Conservation (phyloP, 768 basidiomycete species). For the Pilatotrama ljubarskyi region DNA sequence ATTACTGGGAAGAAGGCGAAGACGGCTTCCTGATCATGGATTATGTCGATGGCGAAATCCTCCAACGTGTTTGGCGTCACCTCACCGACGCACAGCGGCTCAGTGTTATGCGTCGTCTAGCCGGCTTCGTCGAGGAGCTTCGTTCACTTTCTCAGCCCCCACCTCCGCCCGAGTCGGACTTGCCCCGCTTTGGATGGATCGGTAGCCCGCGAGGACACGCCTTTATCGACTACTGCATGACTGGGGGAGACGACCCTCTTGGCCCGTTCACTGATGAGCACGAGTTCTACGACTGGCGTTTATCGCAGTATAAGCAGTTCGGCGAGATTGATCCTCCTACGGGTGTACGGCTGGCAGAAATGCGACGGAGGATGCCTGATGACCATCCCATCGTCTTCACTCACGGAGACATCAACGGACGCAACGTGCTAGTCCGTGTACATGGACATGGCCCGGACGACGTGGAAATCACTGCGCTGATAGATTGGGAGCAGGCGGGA, state of each 20-base stretch:
- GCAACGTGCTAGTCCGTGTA: constrained; percentile 13
- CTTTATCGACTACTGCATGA: background rate
- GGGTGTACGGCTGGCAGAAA: background rate
- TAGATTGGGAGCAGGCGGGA: constrained; percentile 18
- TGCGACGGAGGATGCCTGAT: background rate
- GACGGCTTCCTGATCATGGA: constrained; percentile 8
- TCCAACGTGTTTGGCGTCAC: constrained; percentile 5
- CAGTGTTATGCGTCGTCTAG: background rate
- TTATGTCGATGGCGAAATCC: background rate
- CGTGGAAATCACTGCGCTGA: constrained; percentile 4
- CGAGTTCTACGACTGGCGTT: constrained; percentile 8
- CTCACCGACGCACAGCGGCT: background rate
- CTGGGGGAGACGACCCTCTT: background rate
- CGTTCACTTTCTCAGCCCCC: background rate
- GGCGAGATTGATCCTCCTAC: background rate
- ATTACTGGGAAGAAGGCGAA: background rate
- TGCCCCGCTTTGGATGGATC: background rate
- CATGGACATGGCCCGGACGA: constrained; percentile 4
- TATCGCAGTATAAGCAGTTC: background rate
- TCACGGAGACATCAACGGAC: constrained; percentile 10
- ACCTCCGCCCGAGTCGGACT: background rate
- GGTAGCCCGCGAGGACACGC: background rate
- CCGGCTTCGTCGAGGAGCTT: background rate
- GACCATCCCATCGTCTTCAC: constrained; percentile 17
- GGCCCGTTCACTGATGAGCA: constrained; percentile 12